Evolutionary conservation across 148 eudicot genomes (phyloP), one percentile per base, ranked within the genome.

Genomic region (Oxyria digyna): DNA sequence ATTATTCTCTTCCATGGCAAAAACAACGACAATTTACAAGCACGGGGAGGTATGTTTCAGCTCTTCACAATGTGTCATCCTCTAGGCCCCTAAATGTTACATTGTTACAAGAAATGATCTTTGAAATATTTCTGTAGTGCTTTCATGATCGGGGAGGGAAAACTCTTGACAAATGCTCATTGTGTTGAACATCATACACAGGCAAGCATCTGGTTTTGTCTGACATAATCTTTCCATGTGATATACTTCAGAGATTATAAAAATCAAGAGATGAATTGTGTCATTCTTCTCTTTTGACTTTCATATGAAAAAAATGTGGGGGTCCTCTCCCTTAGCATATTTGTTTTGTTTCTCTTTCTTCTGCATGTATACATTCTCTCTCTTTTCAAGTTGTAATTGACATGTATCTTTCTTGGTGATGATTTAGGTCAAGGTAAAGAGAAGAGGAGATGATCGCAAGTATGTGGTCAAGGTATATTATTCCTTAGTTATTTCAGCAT

Each of bases 1-100:
- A 93, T 83, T 93, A 93, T 78, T 87, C 96, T 65, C 95, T 93
- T 35, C 98, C 98, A 69, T 93, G 98, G 98, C 98, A 93, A 77
- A 89, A 93, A 78, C 96, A 88, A 82, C 79, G 95, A 68, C 98
- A 93, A 71, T 90, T 72, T 76, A 86, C 96, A 52, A 89, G 96
- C 74, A 93, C 98, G 49, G 98, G 96, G 79, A 93, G 98, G 98
- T 81, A 89, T 67, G 73, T 73, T 64, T 62, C 63, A 23, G 15
- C 50, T 42, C 3, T 52, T 59, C 37, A 59, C 65, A 59, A 31
- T 59, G 20, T 27, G 29, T 29, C 65, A 13, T 27, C 65, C 65
- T 59, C 20, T 14, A 6, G 14, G 65, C 65, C 6, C 4, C 18
- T 59, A 26, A 14, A 27, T 59, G 65, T 15, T 59, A 14, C 38